Conservation (phyloP, 805 yeast species). For the Metschnikowia aberdeeniae region DNA sequence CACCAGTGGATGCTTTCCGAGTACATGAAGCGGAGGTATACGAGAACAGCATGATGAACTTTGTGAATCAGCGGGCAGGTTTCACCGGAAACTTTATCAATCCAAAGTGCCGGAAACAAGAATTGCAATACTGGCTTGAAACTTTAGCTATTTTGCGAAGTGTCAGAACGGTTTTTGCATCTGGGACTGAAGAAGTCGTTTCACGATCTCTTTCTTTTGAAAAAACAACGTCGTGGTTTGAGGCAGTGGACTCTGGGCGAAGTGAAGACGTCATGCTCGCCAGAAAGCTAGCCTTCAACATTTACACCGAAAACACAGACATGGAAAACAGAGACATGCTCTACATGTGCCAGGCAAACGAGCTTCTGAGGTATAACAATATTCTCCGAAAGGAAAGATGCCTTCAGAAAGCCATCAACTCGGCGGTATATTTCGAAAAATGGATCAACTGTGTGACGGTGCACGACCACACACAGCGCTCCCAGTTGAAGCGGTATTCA, state of each 20-base stretch:
- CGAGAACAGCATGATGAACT: neutral
- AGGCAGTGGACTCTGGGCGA: constrained; percentile 2
- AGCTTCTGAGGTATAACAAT: constrained; percentile 40
- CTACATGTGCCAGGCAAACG: constrained; percentile 30
- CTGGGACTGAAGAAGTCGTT: constrained; percentile 7
- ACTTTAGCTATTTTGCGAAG: constrained; percentile 10
- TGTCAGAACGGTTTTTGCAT: neutral
- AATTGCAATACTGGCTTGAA: constrained; percentile 4
- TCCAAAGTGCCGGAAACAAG: neutral
- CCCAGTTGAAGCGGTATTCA: constrained; percentile 10
- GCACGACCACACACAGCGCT: constrained; percentile 10
- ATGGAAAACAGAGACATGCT: constrained; percentile 1
- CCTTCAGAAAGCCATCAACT: constrained; percentile 48
- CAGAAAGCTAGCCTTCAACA: constrained; percentile 36
- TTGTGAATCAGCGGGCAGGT: neutral
- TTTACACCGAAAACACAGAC: constrained; percentile 10
- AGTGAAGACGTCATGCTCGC: constrained; percentile 33
- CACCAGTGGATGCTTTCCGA: constrained; percentile 15
- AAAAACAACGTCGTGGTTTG: constrained; percentile 11
- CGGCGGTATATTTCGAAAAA: constrained; percentile 43
- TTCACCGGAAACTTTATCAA: neutral
- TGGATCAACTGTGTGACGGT: constrained; percentile 21
- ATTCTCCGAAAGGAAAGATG: constrained; percentile 34
- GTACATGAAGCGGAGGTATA: neutral
- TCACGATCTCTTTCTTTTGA: constrained; percentile 9